Percentiles rank a stretch among this genome's conserved stretches.
These are phyloP conservation scores for Atkinsonella texensis DNA, from an alignment of 2,329 filamentous ascomycete species.

Conservation along the genomic window DNA sequence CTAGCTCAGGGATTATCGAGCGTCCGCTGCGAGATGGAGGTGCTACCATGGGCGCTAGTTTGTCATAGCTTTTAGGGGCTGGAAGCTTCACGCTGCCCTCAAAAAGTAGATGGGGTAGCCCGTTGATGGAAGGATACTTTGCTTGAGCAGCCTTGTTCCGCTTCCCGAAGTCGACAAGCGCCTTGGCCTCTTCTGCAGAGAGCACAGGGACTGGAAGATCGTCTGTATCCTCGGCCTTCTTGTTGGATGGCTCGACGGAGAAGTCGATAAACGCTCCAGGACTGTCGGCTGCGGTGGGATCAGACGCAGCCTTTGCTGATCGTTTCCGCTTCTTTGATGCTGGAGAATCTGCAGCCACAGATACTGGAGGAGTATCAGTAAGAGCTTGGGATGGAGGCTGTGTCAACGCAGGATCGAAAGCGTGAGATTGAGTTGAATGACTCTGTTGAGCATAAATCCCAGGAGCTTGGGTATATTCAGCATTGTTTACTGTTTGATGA, in stretches of 20 bases:
- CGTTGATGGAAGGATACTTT: slow-evolving; percentile 26
- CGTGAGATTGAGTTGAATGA: slow-evolving; percentile 9
- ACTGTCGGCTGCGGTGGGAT: slow-evolving; percentile 2
- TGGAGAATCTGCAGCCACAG: slow-evolving; percentile 15
- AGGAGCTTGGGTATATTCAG: slow-evolving; percentile 4
- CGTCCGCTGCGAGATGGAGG: slow-evolving; percentile 27
- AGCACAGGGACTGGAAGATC: slow-evolving; percentile 18
- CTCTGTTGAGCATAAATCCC: slow-evolving; percentile 1
- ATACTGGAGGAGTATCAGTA: not conserved
- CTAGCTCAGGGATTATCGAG: slow-evolving; percentile 26
- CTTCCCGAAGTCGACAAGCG: slow-evolving; percentile 27
- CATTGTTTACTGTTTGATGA: slow-evolving; percentile 13
- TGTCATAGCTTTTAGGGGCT: slow-evolving; percentile 33
- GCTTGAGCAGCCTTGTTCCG: slow-evolving; percentile 24
- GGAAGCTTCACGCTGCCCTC: slow-evolving; percentile 24
- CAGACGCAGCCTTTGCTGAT: slow-evolving; percentile 11
- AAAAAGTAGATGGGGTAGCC: slow-evolving; percentile 25
- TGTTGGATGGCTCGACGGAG: slow-evolving; percentile 16
- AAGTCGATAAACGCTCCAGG: slow-evolving; percentile 16
- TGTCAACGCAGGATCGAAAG: not conserved
- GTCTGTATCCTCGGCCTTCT: slow-evolving; percentile 24
- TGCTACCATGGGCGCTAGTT: slow-evolving; percentile 30
- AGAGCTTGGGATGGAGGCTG: slow-evolving; percentile 1
- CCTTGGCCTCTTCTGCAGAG: slow-evolving; percentile 21
- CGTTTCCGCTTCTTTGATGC: slow-evolving; percentile 28